Evolutionary conservation across 352 stramenopile genomes (phyloP), one percentile per base, ranked within the genome.

Genomic region (Globisporangium cederbergense): DNA sequence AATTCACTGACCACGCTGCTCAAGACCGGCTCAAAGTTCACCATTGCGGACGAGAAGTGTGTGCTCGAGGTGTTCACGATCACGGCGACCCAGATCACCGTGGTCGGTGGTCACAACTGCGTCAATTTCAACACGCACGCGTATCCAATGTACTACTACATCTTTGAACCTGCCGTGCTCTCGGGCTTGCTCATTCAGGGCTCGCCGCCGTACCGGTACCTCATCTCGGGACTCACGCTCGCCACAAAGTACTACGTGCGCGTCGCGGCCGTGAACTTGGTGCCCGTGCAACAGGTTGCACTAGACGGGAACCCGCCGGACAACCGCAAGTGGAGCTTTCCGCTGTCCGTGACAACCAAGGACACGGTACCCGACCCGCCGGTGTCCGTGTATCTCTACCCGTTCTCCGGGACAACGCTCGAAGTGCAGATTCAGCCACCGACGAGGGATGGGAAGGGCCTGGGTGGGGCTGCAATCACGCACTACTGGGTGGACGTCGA

Each of bases 241-340:
- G 70, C 62, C 20, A 90, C 77, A 57, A 82, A 77, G 22, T 98
- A 98, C 72, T 98, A 94, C 72, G 85, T 98, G 2, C 83, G 95
- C 4, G 84, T 99, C 30, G 89, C 93, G 3, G 95, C 95, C 16
- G 69, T 88, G 10, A 98, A 98, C 74, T 88, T 81, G 9, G 89
- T 99, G 28, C 78, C 79, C 1, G 73, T 89, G 14, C 93, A 98
- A 73, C 67, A 80, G 57, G 86, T 98, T 54, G 76, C 94, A 28
- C 72, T 95, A 11, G 75, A 75, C 51, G 86, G 86, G 11, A 84
- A 86, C 34, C 81, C 89, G 13, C 83, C 81, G 10, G 77, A 98
- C 64, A 98, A 98, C 65, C 93, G 92, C 20, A 88, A 97, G 64
- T 99, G 95, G 95, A 97, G 89, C 32, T 86, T 81, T 13, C 67